Evolutionary conservation across 2,329 filamentous ascomycete genomes (phyloP), one percentile per base, ranked within the genome.

Genomic region (Corniculantispora saksenae): DNA sequence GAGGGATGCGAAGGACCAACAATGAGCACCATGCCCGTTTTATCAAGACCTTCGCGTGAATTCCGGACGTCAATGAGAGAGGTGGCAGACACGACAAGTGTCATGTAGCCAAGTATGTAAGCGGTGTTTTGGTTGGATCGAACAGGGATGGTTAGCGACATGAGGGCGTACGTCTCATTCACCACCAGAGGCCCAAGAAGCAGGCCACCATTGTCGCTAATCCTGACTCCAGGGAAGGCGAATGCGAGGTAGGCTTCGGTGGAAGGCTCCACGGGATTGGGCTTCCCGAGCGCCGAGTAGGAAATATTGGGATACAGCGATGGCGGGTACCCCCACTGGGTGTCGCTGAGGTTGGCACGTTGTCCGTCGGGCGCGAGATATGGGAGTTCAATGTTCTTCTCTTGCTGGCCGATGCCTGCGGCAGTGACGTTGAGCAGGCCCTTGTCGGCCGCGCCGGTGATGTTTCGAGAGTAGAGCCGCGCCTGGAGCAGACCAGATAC

Each of bases 121-220:
- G 79, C 79, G 50, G 78, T 75, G 3, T 84, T 83, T 2, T 83
- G 82, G 69, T 89, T 91, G 73, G 90, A 88, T 66, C 91, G 84
- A 60, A 97, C 87, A 0, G 93, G 92, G 17, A 94, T 79, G 0
- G 93, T 97, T 66, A 97, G 81, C 3, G 93, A 97, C 17, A 97
- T 75, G 13, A 97, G 80, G 29, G 92, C 91, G 68, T 90, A 91
- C 0, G 87, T 87, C 55, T 85, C 80, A 73, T 97, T 95, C 68
- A 95, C 77, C 29, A 86, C 81, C 64, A 92, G 82, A 0, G 93
- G 93, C 0, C 94, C 94, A 0, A 95, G 83, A 2, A 97, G 78
- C n/a, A 97, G 80, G 1, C 87, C 87, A 55, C 76, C 80, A 60
- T 81, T 80, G 60, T 78, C 79, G 67, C 79, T 82, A 47, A 87